phyloP scores from a whole-genome alignment of 129 eudicot genomes.

The carrot (Daucus carota) region DNA sequence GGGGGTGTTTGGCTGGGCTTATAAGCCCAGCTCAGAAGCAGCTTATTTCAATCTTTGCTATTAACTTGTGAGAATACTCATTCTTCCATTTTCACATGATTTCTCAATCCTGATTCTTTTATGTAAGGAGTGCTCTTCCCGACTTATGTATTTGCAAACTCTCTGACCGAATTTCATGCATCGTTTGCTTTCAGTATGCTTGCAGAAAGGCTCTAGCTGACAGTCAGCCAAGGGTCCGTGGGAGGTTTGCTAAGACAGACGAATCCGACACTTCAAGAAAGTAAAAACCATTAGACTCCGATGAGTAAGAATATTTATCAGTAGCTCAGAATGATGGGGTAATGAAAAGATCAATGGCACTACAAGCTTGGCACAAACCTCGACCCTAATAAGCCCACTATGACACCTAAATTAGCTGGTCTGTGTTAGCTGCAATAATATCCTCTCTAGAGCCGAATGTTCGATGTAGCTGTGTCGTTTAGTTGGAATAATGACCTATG shows the following conservation, averaged over 20 bases:
- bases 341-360: conserved; percentile 21
- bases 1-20: no score
- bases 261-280: conserved; percentile 47
- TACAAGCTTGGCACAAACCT: conserved; percentile 18
- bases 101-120: background rate
- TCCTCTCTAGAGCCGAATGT: conserved; percentile 14
- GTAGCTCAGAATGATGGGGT: conserved; percentile 21
- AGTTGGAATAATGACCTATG: conserved; percentile 17
- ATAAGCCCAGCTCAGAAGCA: no score
- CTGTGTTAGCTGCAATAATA: conserved; percentile 22
- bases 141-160: background rate
- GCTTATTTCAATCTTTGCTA: background rate
- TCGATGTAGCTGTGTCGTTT: conserved; percentile 15
- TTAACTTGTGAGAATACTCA: background rate
- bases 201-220: conserved; percentile 99
- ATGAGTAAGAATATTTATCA: conserved; percentile 1
- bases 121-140: background rate
- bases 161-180: background rate
- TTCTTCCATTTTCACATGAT: background rate
- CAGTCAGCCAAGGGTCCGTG: conserved; percentile 96
- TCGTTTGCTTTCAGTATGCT: conserved; percentile 65
- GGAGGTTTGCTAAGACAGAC: conserved; percentile 93
- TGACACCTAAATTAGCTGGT: conserved; percentile 6
- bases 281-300: conserved; percentile 17
- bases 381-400: conserved; percentile 30